Percentiles rank a stretch among this genome's conserved stretches.
Conservation (phyloP, 129 eudicot species). For the Saussurea involucrata region DNA sequence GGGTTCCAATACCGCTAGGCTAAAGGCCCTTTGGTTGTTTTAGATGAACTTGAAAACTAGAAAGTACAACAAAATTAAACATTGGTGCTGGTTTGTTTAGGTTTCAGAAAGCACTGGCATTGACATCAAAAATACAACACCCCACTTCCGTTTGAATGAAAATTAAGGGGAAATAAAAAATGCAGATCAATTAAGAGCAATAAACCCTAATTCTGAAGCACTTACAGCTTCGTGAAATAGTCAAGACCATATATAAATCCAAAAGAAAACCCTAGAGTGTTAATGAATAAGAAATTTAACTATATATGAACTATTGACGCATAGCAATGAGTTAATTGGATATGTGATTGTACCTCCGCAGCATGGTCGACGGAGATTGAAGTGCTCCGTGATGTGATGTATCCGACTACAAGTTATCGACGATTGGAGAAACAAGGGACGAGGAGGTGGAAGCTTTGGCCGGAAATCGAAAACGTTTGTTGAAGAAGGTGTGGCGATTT, state of each 20-base stretch:
- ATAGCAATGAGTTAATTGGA: neutral
- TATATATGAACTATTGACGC: neutral
- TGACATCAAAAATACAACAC: neutral
- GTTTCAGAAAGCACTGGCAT: neutral
- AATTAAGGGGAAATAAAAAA: neutral
- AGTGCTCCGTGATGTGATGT: constrained; percentile 1
- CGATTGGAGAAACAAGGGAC: neutral
- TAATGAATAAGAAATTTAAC: neutral
- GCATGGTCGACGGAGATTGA: constrained; percentile 32
- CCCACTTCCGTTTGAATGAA: neutral
- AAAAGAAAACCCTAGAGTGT: neutral
- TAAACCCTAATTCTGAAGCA: constrained; percentile 21
- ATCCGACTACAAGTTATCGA: neutral
- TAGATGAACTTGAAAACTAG: neutral
- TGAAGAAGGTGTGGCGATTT: constrained; percentile 6
- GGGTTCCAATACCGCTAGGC: too few relatives aligned
- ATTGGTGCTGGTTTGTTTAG: neutral
- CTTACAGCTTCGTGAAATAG: neutral
- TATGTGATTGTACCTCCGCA: constrained; percentile 35
- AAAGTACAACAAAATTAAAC: neutral
- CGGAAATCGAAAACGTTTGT: constrained; percentile 9
- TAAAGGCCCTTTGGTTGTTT: too few relatives aligned
- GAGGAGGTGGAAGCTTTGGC: constrained; percentile 10
- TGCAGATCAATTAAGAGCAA: neutral
- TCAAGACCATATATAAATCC: neutral